These are phyloP conservation scores for Trypanosoma grayi DNA, from an alignment of 208 protist genomes.

Conservation along the genomic window DNA sequence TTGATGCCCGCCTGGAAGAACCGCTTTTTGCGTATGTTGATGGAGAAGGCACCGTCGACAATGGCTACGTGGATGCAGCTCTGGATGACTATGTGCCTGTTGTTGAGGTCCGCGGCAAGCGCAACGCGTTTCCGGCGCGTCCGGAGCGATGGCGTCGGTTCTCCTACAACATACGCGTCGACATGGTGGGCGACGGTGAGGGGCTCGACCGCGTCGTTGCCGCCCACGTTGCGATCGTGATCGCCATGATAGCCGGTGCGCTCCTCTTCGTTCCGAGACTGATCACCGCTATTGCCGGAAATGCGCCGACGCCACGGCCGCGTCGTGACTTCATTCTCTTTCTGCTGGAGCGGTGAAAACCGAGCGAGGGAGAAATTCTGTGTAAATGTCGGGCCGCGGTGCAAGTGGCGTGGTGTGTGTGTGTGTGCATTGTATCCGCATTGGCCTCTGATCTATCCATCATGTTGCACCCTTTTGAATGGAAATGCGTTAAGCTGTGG, in stretches of 20 bases:
- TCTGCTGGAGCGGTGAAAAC: neutral
- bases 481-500: too few relatives aligned
- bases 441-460: too few relatives aligned
- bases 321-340: slow-evolving; percentile 21
- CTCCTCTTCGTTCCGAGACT: neutral
- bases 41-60: slow-evolving; percentile 15
- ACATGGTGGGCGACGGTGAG: neutral
- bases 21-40: slow-evolving; percentile 19
- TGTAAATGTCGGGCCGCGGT: too few relatives aligned
- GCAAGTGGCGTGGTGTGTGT: neutral
- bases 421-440: neutral
- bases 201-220: neutral
- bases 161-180: slow-evolving; percentile 20
- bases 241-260: neutral
- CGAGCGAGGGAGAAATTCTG: neutral
- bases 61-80: neutral
- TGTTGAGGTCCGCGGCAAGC: slow-evolving; percentile 14
- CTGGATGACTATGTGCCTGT: slow-evolving; percentile 2
- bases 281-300: neutral
- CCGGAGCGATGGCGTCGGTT: slow-evolving; percentile 14
- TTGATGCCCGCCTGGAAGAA: slow-evolving; percentile 9
- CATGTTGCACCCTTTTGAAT: too few relatives aligned
- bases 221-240: neutral
- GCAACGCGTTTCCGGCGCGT: slow-evolving; percentile 9
- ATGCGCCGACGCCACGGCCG: slow-evolving; percentile 2